Evolutionary conservation across 495 filamentous ascomycete genomes (phyloP).

Genomic region (Penicillium egyptiacum): DNA sequence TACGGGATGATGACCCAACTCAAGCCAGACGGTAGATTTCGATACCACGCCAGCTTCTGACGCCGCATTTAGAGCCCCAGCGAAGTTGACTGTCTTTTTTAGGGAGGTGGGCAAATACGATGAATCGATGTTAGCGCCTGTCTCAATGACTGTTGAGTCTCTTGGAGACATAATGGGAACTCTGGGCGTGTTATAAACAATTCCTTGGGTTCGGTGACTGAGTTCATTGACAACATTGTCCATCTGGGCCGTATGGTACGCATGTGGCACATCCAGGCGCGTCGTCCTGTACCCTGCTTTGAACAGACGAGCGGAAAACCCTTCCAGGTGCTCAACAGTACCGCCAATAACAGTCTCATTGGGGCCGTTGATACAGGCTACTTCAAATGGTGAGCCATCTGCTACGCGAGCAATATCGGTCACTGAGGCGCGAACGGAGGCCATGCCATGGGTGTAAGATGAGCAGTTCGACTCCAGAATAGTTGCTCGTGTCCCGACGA

Average conservation of each 20-base stretch:
- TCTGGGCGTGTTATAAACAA: neutral
- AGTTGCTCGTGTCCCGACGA: constrained; percentile 28
- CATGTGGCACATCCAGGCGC: neutral
- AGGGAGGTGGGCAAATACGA: neutral
- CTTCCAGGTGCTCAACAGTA: neutral
- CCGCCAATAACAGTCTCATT: constrained; percentile 6
- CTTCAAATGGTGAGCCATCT: neutral
- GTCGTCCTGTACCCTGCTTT: neutral
- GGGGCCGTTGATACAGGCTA: constrained; percentile 8
- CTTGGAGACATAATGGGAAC: neutral
- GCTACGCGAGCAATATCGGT: neutral
- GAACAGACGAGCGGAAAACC: neutral
- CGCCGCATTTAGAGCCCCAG: constrained; percentile 24
- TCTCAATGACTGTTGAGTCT: neutral
- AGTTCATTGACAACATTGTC: neutral
- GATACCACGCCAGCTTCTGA: constrained; percentile 19
- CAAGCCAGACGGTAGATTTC: constrained; percentile 32
- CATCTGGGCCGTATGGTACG: constrained; percentile 1
- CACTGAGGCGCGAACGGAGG: neutral
- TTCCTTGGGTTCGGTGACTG: neutral
- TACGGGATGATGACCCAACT: constrained; percentile 41
- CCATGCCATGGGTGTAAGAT: neutral
- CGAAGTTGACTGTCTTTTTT: constrained; percentile 29
- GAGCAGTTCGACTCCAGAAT: constrained; percentile 14
- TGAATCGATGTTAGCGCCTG: neutral